Percentiles rank a stretch among this genome's conserved stretches.
phyloP scores from a whole-genome alignment of 2,329 filamentous ascomycete species.

The Monilinia polystroma region DNA sequence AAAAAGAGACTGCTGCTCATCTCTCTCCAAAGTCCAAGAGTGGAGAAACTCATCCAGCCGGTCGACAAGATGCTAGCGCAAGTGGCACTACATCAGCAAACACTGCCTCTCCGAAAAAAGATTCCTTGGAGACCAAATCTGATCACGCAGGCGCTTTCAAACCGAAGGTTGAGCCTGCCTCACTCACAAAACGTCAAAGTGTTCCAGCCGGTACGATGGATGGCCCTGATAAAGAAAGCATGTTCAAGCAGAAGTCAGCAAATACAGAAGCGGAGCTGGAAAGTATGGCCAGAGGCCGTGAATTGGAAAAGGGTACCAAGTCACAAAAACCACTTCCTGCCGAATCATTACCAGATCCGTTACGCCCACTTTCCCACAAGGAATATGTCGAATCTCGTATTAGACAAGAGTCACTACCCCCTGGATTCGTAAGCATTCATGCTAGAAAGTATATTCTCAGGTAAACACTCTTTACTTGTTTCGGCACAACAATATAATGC shows the following conservation, averaged over 20 bases:
- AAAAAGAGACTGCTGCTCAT: neutral
- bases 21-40: neutral
- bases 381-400: slow-evolving; percentile 54
- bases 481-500: slow-evolving; percentile 11
- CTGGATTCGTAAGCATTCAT: slow-evolving; percentile 51
- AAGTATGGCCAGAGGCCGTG: slow-evolving; percentile 26
- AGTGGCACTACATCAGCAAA: neutral
- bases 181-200: slow-evolving; percentile 20
- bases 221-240: slow-evolving; percentile 8
- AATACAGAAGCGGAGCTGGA: slow-evolving; percentile 31
- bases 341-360: slow-evolving; percentile 29
- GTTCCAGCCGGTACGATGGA: neutral
- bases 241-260: slow-evolving; percentile 25
- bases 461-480: slow-evolving; percentile 44
- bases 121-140: neutral
- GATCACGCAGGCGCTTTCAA: slow-evolving; percentile 14
- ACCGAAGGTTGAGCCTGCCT: neutral
- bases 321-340: slow-evolving; percentile 18
- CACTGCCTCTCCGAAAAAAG: neutral
- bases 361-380: slow-evolving; percentile 47
- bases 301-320: slow-evolving; percentile 21
- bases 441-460: slow-evolving; percentile 59
- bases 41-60: neutral
- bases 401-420: slow-evolving; percentile 46
- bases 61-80: neutral